Base-by-base conservation (phyloP, 2,329 filamentous ascomycete species). In the Thermomyces lanuginosus region DNA sequence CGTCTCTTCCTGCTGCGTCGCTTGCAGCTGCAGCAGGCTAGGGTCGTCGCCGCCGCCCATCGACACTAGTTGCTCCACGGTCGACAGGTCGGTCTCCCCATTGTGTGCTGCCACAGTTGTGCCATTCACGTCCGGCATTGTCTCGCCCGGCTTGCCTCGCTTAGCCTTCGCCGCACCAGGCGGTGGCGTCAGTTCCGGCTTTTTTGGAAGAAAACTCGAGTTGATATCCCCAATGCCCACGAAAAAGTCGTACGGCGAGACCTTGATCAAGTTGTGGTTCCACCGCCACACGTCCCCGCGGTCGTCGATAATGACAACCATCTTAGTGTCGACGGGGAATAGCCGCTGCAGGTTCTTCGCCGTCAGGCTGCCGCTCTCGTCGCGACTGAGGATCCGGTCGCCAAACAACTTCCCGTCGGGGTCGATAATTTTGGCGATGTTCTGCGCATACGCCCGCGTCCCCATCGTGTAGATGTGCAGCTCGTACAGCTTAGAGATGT, bases 401-500 rank as follows among this genome's bases (percentile, higher is more conserved):
- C 80, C 86, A 49, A 98, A 98, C 6, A 92, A 71, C 47, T 76
- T 84, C 37, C 76, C 71, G 17, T 86, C 73, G 0, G 86, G 86
- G 44, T 98, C 89, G 35, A 98, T 79, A 36, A 98, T 86, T 40
- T 78, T 76, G 19, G 83, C 83, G 41, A 98, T 91, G 34, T 81
- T 77, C 40, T 84, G 66, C 6, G 89, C 89, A 48, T 98, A 98
- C n/a, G 86, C 81, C 36, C 89, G 72, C 12, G 89, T 98, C 30
- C 86, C 89, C 89, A 98, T 98, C 22, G 89, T 98, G 60, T 98
- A 98, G 36, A 98, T 86, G 50, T 98, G 89, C 44, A 95, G 63
- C 57, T 98, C 89, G 56, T 89, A 98, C 43, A 89, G 61, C 43
- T 74, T 66, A 1, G 82, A 71, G 24, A 93, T 66, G 27, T 71